phyloP scores from a whole-genome alignment of 306 rosid species.

The Vicia villosa region DNA sequence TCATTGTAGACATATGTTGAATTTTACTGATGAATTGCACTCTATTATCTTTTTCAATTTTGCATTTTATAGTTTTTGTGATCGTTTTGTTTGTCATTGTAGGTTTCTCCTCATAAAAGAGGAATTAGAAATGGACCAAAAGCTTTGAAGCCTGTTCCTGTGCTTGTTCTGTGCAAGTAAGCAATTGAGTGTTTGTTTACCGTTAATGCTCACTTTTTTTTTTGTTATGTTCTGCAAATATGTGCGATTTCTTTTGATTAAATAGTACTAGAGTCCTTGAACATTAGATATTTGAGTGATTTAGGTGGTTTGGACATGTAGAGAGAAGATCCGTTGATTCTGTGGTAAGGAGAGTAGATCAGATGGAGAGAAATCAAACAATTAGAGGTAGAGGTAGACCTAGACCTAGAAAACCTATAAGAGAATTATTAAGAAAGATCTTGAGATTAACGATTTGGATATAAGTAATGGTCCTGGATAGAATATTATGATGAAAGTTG shows the following conservation, averaged over 20 bases:
- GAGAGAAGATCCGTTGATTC: too few relatives aligned
- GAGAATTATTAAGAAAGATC: too few relatives aligned
- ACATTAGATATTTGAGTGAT: not conserved
- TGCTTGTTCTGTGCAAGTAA: constrained; percentile 78
- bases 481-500: too few relatives aligned
- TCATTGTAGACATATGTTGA: constrained; percentile 10
- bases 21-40: not conserved
- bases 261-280: constrained; percentile 5
- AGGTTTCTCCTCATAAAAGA: constrained; percentile 62
- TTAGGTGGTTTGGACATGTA: too few relatives aligned
- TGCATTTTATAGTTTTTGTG: not conserved
- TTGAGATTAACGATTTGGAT: too few relatives aligned
- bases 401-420: too few relatives aligned
- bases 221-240: constrained; percentile 1
- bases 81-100: constrained; percentile 32
- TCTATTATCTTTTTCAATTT: not conserved
- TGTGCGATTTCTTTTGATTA: not conserved
- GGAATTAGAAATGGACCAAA: constrained; percentile 83
- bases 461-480: too few relatives aligned
- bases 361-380: too few relatives aligned
- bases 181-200: constrained; percentile 35
- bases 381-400: too few relatives aligned
- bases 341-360: too few relatives aligned
- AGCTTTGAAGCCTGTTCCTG: constrained; percentile 81
- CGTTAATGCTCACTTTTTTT: not conserved